These are phyloP conservation scores for Boletus eberwhitei DNA, from an alignment of 768 basidiomycete species.

Conservation along the genomic window DNA sequence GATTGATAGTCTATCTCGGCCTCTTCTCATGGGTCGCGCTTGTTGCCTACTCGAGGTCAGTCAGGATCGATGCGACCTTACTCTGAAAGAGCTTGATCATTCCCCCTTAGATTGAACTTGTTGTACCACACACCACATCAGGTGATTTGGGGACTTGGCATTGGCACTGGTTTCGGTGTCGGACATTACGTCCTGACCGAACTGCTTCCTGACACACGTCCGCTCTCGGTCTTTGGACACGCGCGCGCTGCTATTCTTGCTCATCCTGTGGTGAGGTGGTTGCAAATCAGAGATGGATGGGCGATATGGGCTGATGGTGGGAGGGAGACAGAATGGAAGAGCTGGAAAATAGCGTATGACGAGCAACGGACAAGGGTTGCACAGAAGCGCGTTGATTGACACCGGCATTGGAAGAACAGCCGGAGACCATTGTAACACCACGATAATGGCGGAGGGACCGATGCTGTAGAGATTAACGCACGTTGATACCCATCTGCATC, in stretches of 20 bases:
- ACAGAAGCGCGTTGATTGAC: constrained; percentile 19
- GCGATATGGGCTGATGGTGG: constrained; percentile 78
- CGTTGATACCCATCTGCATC: too few relatives aligned
- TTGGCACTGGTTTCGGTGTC: constrained; percentile 57
- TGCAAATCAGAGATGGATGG: constrained; percentile 80
- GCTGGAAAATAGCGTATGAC: constrained; percentile 63
- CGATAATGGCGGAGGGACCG: constrained; percentile 45
- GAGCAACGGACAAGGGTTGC: constrained; percentile 25
- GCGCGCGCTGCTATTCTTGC: constrained; percentile 47
- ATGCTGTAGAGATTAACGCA: constrained; percentile 13
- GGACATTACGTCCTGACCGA: constrained; percentile 55
- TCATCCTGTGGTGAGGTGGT: constrained; percentile 60
- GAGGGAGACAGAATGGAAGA: constrained; percentile 63
- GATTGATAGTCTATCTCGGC: constrained; percentile 43
- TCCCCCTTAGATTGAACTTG: constrained; percentile 52
- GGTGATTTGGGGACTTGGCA: constrained; percentile 68
- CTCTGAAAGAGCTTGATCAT: background rate
- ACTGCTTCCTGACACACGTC: constrained; percentile 52
- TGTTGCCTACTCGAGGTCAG: constrained; percentile 80
- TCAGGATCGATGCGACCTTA: background rate
- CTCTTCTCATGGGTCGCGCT: constrained; percentile 54
- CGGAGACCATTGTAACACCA: constrained; percentile 9
- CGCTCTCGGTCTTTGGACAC: constrained; percentile 51
- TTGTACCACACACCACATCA: constrained; percentile 73
- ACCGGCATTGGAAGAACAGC: too few relatives aligned